Evolutionary conservation across 2,329 filamentous ascomycete genomes (phyloP), one percentile per base, ranked within the genome.

Genomic region (Acrocalymma vagum): DNA sequence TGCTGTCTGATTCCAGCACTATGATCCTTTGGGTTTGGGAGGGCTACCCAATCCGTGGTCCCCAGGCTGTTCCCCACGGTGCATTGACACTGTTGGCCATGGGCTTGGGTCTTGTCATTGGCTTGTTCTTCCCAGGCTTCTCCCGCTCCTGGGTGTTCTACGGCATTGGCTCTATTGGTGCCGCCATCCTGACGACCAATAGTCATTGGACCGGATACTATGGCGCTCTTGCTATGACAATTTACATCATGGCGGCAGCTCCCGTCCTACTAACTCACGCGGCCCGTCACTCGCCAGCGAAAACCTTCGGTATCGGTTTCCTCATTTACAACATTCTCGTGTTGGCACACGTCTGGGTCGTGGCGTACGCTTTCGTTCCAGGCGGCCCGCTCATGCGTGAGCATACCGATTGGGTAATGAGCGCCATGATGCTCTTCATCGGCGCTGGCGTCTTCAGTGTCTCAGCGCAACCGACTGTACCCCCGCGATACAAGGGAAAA

Each of bases 21-120:
- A 97, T 99, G 91, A 96, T 97, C 42, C 80, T 92, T 11, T 99
- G 94, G 94, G 90, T 90, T 3, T 99, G 94, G 94, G 91, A 96
- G 58, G 94, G 94, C 6, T 99, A 88, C 60, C 94, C 94, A 10
- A 83, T 97, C 26, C 84, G 88, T 33, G 94, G 94, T 6, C 94
- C 94, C 3, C 83, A 94, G 33, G 84, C 91, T 47, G 90, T 86
- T 31, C 90, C 91, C n/a, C 91, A 97, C 61, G 94, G 92, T 38
- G 90, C 89, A 59, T 83, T 87, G 66, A 96, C 91, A 2, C 82
- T 96, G 36, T 80, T 88, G 38, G 86, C 86, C 44, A 99, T 99
- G 94, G 90, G 88, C 18, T 74, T 78, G 26, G 94, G 94, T 38
- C 76, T 96, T 14, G 67, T 90, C 10, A 75, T 87, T 23, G 91